Base-by-base conservation (phyloP, 805 yeast species). In the Ogataea henricii region DNA sequence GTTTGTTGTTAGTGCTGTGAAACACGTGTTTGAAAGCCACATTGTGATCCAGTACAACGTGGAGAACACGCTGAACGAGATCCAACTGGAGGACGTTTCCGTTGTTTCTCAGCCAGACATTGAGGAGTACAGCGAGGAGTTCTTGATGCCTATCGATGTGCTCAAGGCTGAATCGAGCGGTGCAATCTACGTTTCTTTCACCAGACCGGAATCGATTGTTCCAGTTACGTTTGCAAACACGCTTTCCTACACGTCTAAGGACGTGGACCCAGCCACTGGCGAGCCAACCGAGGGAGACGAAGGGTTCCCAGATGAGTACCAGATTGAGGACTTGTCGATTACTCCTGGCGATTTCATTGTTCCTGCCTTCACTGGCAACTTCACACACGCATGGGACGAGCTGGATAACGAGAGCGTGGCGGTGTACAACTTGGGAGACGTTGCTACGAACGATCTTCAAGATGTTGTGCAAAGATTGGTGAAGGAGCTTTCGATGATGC, bases 251-350 rank as follows among this genome's bases (percentile, higher is more conserved):
- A 81, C 84, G 16, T 77, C 89, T 41, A 86, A 83, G 68, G 98
- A 92, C 65, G 73, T 87, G 55, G 86, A 89, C 57, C 83, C 89
- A 40, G 76, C 79, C 8, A 83, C 90, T 13, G 83, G 83, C 17
- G 80, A 77, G 52, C 78, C 85, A 43, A 85, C 79, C 39, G 82
- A 78, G 41, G 85, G 73, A 45, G 88, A 82, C 39, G 95, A 86
- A 55, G 97, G 97, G 14, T 88, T 85, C 77, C 87, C 86, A 55
- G 98, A 94, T 67, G 96, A 91, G 68, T 94, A 92, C 69, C 94
- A 85, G 65, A 80, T 94, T 55, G 97, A 89, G 67, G 86, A 85
- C 48, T 73, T 90, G 60, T 82, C 79, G 48, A 65, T 92, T 47
- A 69, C 70, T 6, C 82, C 94, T 8, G 96, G 96, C 30, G 97